Base-by-base conservation (phyloP, 106 monocot genomes). In the Apostasia ramifera region DNA sequence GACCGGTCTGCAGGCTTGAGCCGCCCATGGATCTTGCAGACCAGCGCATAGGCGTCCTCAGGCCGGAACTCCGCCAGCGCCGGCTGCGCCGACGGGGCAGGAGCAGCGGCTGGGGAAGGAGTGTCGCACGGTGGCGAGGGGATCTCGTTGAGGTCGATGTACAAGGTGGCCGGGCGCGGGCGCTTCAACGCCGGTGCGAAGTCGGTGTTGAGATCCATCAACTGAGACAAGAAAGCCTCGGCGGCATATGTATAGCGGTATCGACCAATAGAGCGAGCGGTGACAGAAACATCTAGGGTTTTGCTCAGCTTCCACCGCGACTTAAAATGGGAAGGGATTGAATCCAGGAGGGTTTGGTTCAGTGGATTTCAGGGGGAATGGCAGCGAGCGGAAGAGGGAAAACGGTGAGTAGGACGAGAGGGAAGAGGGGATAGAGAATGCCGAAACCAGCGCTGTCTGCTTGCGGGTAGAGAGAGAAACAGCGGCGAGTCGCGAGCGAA, bases 111-210 rank as follows among this genome's bases (percentile, higher is more conserved):
- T 44, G 63, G 49, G 4, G 73, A 43, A 10, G 62, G 50, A 37
- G 67, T 12, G 55, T 69, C 81, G 71, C 60, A 60, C n/a, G 80
- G 70, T 4, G 77, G 44, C 1, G 77, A 55, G 9, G 85, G 85
- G 70, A n/a, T 56, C 62, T 85, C 81, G 66, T 78, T 74, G 76
- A 83, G 81, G 70, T 79, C 84, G 76, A 86, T 79, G 66, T 2
- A 61, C 70, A 81, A 74, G 13, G 68, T 80, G 59, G 55, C n/a
- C 9, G 78, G 78, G n/a, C 80, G 84, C 9, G 78, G 78, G n/a
- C 80, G 84, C 37, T 44, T 73, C 58, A 37, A 49, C 48, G 48
- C 47, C 47, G 48, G 8, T 47, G 43, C 2, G 37, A 48, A 47
- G 15, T 40, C 14, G 14, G 58, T 7, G 42, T 40, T 5, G 59